phyloP scores from a whole-genome alignment of 768 basidiomycete genomes.

The Lentinula sp. region DNA sequence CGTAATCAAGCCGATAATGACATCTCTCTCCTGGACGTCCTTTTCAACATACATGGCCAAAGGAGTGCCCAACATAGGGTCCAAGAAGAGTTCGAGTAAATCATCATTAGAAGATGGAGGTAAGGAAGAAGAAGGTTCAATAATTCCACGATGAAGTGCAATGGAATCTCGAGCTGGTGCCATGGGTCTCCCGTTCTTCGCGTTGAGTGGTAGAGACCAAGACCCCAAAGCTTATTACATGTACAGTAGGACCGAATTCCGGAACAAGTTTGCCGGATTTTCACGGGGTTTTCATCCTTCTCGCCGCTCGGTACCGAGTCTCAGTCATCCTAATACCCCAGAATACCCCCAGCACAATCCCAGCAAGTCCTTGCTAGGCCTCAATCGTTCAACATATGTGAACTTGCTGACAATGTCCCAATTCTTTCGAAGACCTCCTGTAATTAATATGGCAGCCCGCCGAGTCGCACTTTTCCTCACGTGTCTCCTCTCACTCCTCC shows the following conservation, averaged over 20 bases:
- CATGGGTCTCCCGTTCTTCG: conserved; percentile 52
- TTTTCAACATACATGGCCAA: conserved; percentile 75
- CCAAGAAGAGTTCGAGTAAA: conserved; percentile 57
- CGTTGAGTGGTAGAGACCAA: background rate
- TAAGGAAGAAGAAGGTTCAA: conserved; percentile 28
- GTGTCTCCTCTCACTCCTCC: background rate
- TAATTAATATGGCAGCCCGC: background rate
- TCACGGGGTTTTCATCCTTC: background rate
- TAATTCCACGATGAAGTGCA: conserved; percentile 32
- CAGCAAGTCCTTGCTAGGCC: background rate
- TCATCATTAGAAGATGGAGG: conserved; percentile 13
- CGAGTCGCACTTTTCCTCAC: background rate
- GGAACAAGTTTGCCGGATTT: background rate
- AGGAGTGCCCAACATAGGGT: conserved; percentile 77
- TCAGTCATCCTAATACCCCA: too few relatives aligned
- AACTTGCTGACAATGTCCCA: background rate
- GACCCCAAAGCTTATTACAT: background rate
- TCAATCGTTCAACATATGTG: background rate
- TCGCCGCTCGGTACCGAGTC: background rate
- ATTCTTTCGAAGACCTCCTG: background rate
- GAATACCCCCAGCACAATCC: background rate
- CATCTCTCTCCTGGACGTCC: conserved; percentile 67
- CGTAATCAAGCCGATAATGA: conserved; percentile 55
- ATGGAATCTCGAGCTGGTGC: conserved; percentile 66
- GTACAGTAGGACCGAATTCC: background rate